Percentiles rank a stretch among this genome's conserved stretches.
phyloP scores from a whole-genome alignment of 1,284 basidiomycete species.

The Irpex rosettiformis region DNA sequence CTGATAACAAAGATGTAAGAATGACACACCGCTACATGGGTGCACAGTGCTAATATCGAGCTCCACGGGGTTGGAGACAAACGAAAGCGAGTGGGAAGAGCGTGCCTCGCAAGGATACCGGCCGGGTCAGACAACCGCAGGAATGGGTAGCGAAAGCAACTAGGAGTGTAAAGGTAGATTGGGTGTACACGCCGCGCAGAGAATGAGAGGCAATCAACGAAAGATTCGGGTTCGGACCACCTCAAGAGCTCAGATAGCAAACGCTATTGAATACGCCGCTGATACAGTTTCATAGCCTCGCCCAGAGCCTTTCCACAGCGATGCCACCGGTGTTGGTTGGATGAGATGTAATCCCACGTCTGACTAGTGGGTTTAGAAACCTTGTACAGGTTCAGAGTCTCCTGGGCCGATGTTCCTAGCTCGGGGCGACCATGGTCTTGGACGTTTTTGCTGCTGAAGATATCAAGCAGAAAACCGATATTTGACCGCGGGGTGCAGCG shows the following conservation, averaged over 20 bases:
- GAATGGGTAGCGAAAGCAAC: not conserved
- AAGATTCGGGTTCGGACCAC: not conserved
- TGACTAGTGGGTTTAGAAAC: not conserved
- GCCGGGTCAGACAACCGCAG: not conserved
- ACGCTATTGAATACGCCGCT: not conserved
- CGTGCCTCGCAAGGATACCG: not conserved
- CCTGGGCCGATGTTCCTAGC: not conserved
- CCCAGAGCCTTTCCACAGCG: not conserved
- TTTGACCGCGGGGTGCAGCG: not conserved
- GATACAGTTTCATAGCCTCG: not conserved
- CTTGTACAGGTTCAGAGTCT: not conserved
- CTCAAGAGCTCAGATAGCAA: not conserved
- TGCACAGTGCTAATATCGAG: not conserved
- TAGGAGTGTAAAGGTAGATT: slow-evolving; percentile 21
- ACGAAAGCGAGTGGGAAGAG: not conserved
- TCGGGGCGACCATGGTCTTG: not conserved
- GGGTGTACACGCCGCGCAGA: slow-evolving; percentile 19
- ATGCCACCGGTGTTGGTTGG: not conserved
- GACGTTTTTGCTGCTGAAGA: not conserved
- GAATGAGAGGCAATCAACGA: slow-evolving; percentile 1
- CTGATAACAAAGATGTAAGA: not conserved
- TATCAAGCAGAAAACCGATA: not conserved
- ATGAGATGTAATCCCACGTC: not conserved
- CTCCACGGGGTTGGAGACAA: slow-evolving; percentile 2
- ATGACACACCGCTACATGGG: not conserved